Evolutionary conservation across 2,329 filamentous ascomycete genomes (phyloP).

Genomic region (Ascomycota sp.): DNA sequence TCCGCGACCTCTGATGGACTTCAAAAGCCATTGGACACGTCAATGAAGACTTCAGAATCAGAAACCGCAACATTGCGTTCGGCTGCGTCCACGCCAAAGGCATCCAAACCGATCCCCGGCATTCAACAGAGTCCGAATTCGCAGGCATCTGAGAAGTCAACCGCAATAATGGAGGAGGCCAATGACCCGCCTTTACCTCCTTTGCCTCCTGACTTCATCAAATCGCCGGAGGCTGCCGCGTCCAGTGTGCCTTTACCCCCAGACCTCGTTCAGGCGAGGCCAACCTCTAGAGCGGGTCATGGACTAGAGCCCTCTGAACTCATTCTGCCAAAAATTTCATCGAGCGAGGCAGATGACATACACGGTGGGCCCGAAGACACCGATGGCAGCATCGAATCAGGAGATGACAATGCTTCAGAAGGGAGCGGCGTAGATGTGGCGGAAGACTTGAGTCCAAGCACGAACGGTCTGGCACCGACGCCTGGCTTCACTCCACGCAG

Average conservation of each 20-base stretch:
- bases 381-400: conserved; percentile 15
- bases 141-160: conserved; percentile 4
- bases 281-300: conserved; percentile 11
- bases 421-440: conserved; percentile 42
- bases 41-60: conserved; percentile 8
- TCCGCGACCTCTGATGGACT: conserved; percentile 19
- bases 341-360: conserved; percentile 10
- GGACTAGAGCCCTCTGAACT: conserved; percentile 19
- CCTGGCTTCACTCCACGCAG: conserved; percentile 32
- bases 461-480: conserved; percentile 20
- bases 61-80: conserved; percentile 22
- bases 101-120: background rate
- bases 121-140: too few species aligned
- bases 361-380: conserved; percentile 19
- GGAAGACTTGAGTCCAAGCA: conserved; percentile 36
- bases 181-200: conserved; percentile 12
- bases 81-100: conserved; percentile 10
- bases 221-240: conserved; percentile 4
- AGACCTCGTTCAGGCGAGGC: conserved; percentile 12
- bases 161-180: conserved; percentile 3
- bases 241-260: conserved; percentile 20
- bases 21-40: conserved; percentile 10
- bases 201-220: conserved; percentile 12
- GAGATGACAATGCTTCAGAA: conserved; percentile 26
- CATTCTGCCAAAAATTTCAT: conserved; percentile 10